Evolutionary conservation across 495 filamentous ascomycete genomes (phyloP).

Genomic region (Amphirosellinia nigrospora): DNA sequence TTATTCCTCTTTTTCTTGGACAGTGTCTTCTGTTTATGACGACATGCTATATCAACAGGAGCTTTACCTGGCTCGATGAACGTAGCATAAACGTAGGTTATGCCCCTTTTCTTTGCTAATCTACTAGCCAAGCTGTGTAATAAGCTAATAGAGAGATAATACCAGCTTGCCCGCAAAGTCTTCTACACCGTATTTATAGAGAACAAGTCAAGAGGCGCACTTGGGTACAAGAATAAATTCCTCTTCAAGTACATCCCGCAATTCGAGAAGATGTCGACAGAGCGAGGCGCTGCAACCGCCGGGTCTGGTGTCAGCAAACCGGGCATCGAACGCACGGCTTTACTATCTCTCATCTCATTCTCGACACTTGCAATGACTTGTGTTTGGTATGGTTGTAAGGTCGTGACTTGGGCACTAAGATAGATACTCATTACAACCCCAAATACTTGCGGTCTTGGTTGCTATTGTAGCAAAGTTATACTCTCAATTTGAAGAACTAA

Average conservation of each 20-base stretch:
- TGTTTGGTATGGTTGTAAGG: slow-evolving; percentile 28
- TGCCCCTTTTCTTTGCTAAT: background rate
- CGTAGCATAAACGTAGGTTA: slow-evolving; percentile 57
- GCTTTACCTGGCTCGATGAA: slow-evolving; percentile 63
- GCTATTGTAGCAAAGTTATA: too few relatives aligned
- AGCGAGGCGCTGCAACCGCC: slow-evolving; percentile 18
- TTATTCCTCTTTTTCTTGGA: slow-evolving; percentile 66
- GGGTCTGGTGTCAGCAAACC: background rate
- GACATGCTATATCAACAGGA: slow-evolving; percentile 60
- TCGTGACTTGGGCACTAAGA: background rate
- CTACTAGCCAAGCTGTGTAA: background rate
- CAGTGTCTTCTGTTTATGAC: slow-evolving; percentile 71
- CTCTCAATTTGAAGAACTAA: too few relatives aligned
- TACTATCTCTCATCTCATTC: slow-evolving; percentile 30
- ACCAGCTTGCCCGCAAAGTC: slow-evolving; percentile 50
- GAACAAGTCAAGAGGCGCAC: slow-evolving; percentile 60
- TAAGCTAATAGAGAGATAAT: background rate
- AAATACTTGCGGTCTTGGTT: background rate
- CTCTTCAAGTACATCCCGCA: slow-evolving; percentile 70
- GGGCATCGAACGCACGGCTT: slow-evolving; percentile 30
- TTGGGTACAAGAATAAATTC: slow-evolving; percentile 63
- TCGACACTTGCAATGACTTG: slow-evolving; percentile 18
- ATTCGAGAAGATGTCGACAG: slow-evolving; percentile 34
- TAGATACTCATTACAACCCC: background rate
- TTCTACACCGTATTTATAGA: slow-evolving; percentile 57